A percentile compares a stretch with the other conserved stretches of the same genome.
These are phyloP conservation scores for Hortiboletus campestris DNA, from an alignment of 768 basidiomycete genomes.

Conservation along the genomic window DNA sequence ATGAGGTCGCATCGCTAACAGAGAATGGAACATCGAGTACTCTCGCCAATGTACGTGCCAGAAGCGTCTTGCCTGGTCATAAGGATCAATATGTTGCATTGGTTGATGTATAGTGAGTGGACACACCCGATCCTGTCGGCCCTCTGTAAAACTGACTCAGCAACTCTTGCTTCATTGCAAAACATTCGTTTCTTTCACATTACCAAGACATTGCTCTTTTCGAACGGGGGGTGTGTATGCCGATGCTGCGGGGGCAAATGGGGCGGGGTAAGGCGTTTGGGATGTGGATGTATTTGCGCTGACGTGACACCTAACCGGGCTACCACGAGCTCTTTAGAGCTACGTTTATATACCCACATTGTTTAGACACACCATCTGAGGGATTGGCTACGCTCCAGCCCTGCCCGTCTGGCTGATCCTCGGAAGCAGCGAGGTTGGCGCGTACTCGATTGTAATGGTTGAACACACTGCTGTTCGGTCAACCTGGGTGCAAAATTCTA, in stretches of 20 bases:
- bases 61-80: constrained; percentile 74
- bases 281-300: constrained; percentile 64
- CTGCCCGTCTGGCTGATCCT: constrained; percentile 34
- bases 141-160: constrained; percentile 46
- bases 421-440: constrained; percentile 57
- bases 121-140: constrained; percentile 87
- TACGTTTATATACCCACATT: background rate
- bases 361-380: constrained; percentile 30
- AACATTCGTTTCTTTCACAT: constrained; percentile 52
- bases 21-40: constrained; percentile 95
- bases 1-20: constrained; percentile 88
- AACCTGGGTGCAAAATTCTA: background rate
- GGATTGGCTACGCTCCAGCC: constrained; percentile 27
- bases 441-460: constrained; percentile 92
- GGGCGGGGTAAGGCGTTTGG: constrained; percentile 36
- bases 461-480: constrained; percentile 61
- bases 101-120: constrained; percentile 10
- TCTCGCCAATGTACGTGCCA: constrained; percentile 88
- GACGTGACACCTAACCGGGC: constrained; percentile 45
- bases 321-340: constrained; percentile 13
- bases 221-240: constrained; percentile 60
- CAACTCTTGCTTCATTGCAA: background rate
- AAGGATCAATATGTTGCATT: constrained; percentile 1
- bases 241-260: constrained; percentile 39
- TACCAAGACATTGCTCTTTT: constrained; percentile 95